Percentiles rank a stretch among this genome's conserved stretches.
These are phyloP conservation scores for Betula pendula DNA, from an alignment of 306 rosid genomes.

Conservation along the genomic window DNA sequence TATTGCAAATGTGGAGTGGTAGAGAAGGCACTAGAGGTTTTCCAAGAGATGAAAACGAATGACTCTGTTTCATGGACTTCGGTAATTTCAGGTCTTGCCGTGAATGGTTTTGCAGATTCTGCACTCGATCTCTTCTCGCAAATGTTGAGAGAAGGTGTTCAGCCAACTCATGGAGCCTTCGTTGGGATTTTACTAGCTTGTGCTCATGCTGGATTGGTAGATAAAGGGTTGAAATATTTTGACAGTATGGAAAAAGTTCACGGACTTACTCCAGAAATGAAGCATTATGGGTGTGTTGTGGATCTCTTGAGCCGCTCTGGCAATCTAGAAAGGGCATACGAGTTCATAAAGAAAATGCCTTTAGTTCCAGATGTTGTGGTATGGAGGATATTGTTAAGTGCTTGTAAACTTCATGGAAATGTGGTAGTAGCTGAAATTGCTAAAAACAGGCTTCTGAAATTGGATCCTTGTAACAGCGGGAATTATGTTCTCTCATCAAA, in stretches of 20 bases:
- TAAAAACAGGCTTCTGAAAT: conserved; percentile 64
- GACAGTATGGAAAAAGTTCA: conserved; percentile 67
- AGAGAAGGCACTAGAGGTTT: conserved; percentile 73
- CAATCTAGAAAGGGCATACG: conserved; percentile 64
- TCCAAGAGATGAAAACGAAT: conserved; percentile 58
- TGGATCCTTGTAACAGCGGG: conserved; percentile 73
- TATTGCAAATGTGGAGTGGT: conserved; percentile 84
- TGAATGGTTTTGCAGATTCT: conserved; percentile 74
- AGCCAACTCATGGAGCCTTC: conserved; percentile 69
- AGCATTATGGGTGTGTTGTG: conserved; percentile 75
- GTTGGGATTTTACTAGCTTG: conserved; percentile 80
- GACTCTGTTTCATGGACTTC: conserved; percentile 79
- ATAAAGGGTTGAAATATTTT: conserved; percentile 68
- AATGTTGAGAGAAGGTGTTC: conserved; percentile 62
- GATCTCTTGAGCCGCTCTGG: conserved; percentile 89
- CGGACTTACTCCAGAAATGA: conserved; percentile 72
- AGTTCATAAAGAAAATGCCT: conserved; percentile 69
- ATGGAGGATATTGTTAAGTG: conserved; percentile 79
- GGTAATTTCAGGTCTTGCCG: conserved; percentile 73
- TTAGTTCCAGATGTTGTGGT: conserved; percentile 61
- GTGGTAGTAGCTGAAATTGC: conserved; percentile 70
- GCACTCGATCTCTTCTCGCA: conserved; percentile 56
- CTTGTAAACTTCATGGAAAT: conserved; percentile 80
- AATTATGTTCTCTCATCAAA: conserved; percentile 73
- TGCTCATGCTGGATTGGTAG: conserved; percentile 80